Evolutionary conservation across 345 rosid species (phyloP), one percentile per base, ranked within the genome.

Genomic region (Corchorus olitorius): DNA sequence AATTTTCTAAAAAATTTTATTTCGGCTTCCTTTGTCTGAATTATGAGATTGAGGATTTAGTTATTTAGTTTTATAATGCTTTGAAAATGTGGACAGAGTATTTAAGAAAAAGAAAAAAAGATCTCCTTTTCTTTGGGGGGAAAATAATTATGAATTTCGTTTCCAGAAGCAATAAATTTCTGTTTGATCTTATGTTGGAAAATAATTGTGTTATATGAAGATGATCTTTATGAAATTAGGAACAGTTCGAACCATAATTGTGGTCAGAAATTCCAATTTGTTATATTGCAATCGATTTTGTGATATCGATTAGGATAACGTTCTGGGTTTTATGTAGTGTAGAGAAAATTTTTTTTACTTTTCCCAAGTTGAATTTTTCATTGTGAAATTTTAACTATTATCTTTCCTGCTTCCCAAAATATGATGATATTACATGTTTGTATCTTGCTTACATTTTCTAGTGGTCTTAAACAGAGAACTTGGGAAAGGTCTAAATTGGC

Each of bases 401-500:
- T 27, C 27, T 6, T 9, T 22, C 37, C 5, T 20, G 54, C 17
- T 17, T 37, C 16, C 2, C 15, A 45, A 53, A 19, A 48, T 20
- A 58, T 59, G 15, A 8, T 55, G 33, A 41, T 56, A 50, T 20
- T 71, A 8, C 19, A 10, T 43, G 19, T 50, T 56, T 46, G 17
- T 39, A 1, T 67, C 70, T 54, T 49, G 59, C 77, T 78, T 43
- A 77, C 71, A 45, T 19, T 60, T 27, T 76, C 69, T 82, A 2
- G 75, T 83, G 73, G 58, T 79, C 3, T 62, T 46, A 15, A 71
- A 76, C 91, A 94, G 99, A 94, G 99, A 83, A 94, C 98, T 41
- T 94, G 99, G 98, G 98, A 96, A 85, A 91, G 93, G 84, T 91
- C 98, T 46, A 97, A 87, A 73, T 73, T 97, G 78, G 98, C 99